Base-by-base conservation (phyloP, 2,329 filamentous ascomycete species). In the Penicillium capsulatum region DNA sequence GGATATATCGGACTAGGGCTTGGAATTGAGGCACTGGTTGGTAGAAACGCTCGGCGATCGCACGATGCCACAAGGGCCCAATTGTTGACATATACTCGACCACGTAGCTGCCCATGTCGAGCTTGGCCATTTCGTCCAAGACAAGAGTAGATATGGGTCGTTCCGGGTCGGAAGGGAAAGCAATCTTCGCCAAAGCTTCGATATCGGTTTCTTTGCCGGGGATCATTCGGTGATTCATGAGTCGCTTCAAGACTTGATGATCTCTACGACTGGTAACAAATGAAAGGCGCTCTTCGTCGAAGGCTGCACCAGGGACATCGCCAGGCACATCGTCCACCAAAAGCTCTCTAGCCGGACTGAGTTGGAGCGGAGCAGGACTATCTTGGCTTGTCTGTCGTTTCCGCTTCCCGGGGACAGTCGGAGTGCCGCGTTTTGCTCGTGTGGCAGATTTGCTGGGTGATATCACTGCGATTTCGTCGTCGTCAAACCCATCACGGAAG, bases 401-500 rank as follows among this genome's bases (percentile, higher is more conserved):
- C 39, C 79, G 68, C 58, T 82, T 83, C 7, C 69, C 69, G n/a
- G 70, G 69, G 44, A 70, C 71, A 34, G 71, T 75, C 2, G 79
- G 77, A 1, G 78, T 81, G 8, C 62, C 61, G 30, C 72, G 66
- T 55, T 74, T 78, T 4, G 68, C 66, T 47, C 66, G 70, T 31
- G 60, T 51, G 6, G 59, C 60, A 7, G 69, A 67, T 49, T 73
- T 79, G 36, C 71, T 77, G 3, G 77, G 77, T 2, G 77, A 80
- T 1, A 70, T 58, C 45, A 74, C 66, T 40, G 73, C 60, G 7
- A 82, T 70, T 53, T 83, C 77, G 39, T 75, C 72, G 47, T 83
- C 77, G 40, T 81, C 76, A 53, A 83, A 83, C 13, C 80, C 80
- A 63, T 83, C 80, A 11, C 77, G 71, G 24, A 76, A 69, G 2